phyloP scores from a whole-genome alignment of 306 rosid genomes.

The Quercus parvula region DNA sequence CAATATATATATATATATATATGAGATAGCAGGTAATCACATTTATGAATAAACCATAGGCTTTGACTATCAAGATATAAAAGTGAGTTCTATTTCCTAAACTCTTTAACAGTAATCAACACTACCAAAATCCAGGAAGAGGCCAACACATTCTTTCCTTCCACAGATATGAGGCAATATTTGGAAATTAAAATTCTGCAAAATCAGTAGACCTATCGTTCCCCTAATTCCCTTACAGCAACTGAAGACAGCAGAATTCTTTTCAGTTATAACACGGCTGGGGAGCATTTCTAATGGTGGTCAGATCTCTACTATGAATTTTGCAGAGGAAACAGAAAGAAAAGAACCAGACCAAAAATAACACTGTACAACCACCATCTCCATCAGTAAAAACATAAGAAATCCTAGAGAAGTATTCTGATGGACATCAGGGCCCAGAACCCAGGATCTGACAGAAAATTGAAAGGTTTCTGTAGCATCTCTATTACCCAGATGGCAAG shows the following conservation, averaged over 20 bases:
- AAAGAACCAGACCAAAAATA: neutral
- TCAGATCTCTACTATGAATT: neutral
- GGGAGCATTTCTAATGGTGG: constrained; percentile 12
- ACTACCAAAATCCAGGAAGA: neutral
- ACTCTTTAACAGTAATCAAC: no score
- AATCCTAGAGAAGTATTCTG: neutral
- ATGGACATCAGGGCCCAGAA: constrained; percentile 29
- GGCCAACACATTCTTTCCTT: neutral
- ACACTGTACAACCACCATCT: neutral
- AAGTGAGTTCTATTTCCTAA: neutral
- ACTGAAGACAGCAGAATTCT: neutral
- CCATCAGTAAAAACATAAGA: neutral
- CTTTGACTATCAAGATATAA: neutral
- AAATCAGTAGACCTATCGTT: neutral
- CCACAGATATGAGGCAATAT: neutral
- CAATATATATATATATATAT: no score
- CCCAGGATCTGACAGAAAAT: constrained; percentile 23
- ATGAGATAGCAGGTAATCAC: neutral
- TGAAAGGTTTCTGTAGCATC: constrained; percentile 7
- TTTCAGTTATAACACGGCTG: neutral
- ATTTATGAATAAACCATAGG: neutral
- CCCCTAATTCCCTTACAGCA: neutral
- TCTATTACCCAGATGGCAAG: constrained; percentile 26
- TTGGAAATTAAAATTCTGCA: neutral
- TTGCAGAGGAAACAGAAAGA: constrained; percentile 11